Percentiles rank a stretch among this genome's conserved stretches.
Evolutionary conservation across 257 asterid species (phyloP).

Genomic region (Galeopsis tetrahit): DNA sequence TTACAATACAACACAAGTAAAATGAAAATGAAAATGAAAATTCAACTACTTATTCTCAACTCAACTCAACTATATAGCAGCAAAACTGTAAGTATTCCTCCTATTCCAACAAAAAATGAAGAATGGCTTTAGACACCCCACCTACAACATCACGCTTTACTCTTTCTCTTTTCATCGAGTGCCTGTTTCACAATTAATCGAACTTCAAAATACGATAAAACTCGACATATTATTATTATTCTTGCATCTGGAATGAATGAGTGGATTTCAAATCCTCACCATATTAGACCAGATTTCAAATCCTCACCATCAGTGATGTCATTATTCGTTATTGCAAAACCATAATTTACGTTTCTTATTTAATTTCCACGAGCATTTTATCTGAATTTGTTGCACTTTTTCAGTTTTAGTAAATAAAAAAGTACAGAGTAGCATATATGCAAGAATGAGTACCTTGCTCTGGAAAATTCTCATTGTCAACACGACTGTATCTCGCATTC

Average conservation of each 20-base stretch:
- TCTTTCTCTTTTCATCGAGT: slow-evolving; percentile 81
- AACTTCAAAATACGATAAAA: not conserved
- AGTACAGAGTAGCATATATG: slow-evolving; percentile 7
- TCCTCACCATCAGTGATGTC: not conserved
- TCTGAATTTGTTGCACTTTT: not conserved
- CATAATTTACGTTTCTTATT: not conserved
- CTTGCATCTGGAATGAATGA: not conserved
- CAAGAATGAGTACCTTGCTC: slow-evolving; percentile 67
- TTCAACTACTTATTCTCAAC: slow-evolving; percentile 38
- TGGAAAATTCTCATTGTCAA: slow-evolving; percentile 90
- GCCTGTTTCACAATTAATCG: slow-evolving; percentile 54
- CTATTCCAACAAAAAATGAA: slow-evolving; percentile 61
- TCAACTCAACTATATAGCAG: slow-evolving; percentile 35
- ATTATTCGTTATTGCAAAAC: not conserved
- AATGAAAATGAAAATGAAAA: not conserved
- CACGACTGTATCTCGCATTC: slow-evolving; percentile 84
- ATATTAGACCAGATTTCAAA: not conserved
- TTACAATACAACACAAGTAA: slow-evolving; percentile 33
- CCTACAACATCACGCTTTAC: slow-evolving; percentile 56
- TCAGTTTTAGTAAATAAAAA: not conserved
- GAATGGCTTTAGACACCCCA: slow-evolving; percentile 52
- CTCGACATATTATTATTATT: not conserved
- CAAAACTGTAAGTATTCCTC: slow-evolving; percentile 44
- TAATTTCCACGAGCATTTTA: not conserved
- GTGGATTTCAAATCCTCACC: too few species aligned